Evolutionary conservation across 2,329 filamentous ascomycete species (phyloP), one percentile per base, ranked within the genome.

Genomic region (Sporothrix inflata): DNA sequence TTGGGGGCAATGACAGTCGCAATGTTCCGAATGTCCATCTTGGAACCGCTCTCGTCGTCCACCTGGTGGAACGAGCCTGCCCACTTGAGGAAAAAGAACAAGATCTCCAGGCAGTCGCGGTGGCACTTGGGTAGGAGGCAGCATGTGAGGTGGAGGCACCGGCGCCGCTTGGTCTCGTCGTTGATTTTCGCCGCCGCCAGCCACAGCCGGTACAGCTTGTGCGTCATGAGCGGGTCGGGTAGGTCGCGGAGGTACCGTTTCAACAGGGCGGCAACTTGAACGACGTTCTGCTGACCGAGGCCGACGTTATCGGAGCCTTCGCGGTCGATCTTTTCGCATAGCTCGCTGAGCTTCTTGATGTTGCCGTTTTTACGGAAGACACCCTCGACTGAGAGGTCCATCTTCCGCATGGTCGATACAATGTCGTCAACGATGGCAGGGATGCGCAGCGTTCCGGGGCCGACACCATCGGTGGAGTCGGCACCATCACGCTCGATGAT

Each of bases 301-400:
- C 97, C 94, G 71, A 97, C 91, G 71, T 91, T 89, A 75, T 97
- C 94, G 73, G 92, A 93, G 55, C 94, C 95, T 70, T 94, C 91
- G 60, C 89, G 89, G 80, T 99, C 96, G 75, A 99, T 94, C 77
- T 91, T 86, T 71, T 97, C 93, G 51, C 94, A 91, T 7, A 97
- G 85, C 74, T 97, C 94, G 76, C 92, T 93, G 60, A 98, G 86
- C 76, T 94, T 93, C 81, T 96, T 95, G 83, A 99, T 98, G 81
- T 98, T 99, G 77, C 96, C 96, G 78, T 98, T 99, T 87, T 99
- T 99, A 77, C 96, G 91, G 88, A 99, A 99, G 27, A 99, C 94
- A 77, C 96, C 96, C 81, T 99, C 96, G 1, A 99, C 94, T 1
- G 95, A 98, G 84, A 99, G 94, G 81, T 99, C 96, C 94, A 99